Percentiles rank a stretch among this genome's conserved stretches.
Evolutionary conservation across 169 alveolate genomes (phyloP).

Genomic region (Plasmodium gaboni): DNA sequence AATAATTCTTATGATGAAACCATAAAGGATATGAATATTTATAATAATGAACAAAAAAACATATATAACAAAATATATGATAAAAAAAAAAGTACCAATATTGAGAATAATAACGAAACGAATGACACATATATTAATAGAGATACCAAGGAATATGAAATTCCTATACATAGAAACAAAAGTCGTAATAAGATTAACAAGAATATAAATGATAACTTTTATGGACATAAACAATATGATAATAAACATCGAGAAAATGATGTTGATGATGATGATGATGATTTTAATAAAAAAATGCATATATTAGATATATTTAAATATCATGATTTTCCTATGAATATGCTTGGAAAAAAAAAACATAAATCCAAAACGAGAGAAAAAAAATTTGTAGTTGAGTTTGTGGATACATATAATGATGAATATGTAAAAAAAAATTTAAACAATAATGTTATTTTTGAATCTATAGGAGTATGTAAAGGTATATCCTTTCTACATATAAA

Average conservation of each 20-base stretch:
- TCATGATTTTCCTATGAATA: slow-evolving; percentile 69
- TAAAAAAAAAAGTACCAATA: not conserved
- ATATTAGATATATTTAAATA: slow-evolving; percentile 60
- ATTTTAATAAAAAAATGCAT: slow-evolving; percentile 32
- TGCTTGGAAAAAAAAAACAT: slow-evolving; percentile 51
- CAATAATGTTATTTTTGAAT: slow-evolving; percentile 73
- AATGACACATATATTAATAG: slow-evolving; percentile 2
- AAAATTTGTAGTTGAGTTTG: slow-evolving; percentile 58
- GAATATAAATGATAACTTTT: slow-evolving; percentile 35
- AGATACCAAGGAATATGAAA: slow-evolving; percentile 51
- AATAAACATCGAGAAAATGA: slow-evolving; percentile 12
- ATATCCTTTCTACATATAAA: slow-evolving; percentile 61
- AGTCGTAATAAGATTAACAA: slow-evolving; percentile 5
- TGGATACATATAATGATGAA: slow-evolving; percentile 74
- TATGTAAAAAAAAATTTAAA: slow-evolving; percentile 73
- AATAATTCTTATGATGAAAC: not conserved
- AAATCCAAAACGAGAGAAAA: slow-evolving; percentile 40
- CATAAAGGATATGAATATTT: not conserved
- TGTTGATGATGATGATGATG: not conserved
- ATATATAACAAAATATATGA: not conserved
- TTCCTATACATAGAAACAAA: slow-evolving; percentile 60
- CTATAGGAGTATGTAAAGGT: slow-evolving; percentile 76
- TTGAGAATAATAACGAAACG: not conserved
- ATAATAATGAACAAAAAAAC: not conserved
- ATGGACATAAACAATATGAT: slow-evolving; percentile 35